phyloP scores from a whole-genome alignment of 352 stramenopile genomes.

The Phytophthora pseudosyringae region DNA sequence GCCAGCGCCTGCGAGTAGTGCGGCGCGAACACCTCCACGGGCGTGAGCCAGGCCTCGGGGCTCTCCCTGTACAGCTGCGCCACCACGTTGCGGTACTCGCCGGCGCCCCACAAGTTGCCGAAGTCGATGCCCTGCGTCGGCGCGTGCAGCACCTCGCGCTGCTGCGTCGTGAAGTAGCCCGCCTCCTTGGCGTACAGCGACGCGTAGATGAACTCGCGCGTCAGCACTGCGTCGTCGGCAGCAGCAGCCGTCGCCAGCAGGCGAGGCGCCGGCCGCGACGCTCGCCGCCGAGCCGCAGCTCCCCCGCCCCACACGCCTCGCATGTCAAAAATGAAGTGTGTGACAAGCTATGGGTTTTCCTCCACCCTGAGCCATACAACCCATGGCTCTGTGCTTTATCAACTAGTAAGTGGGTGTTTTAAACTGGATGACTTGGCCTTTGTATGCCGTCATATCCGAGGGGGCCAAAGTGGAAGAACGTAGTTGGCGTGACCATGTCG shows the following conservation, averaged over 20 bases:
- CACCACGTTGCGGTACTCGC: constrained; percentile 73
- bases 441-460: neutral
- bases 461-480: neutral
- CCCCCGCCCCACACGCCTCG: neutral
- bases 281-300: neutral
- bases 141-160: constrained; percentile 77
- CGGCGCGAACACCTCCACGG: constrained; percentile 90
- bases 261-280: neutral
- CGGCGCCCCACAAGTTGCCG: constrained; percentile 72
- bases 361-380: no score
- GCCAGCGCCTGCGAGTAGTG: constrained; percentile 90
- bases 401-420: no score
- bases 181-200: constrained; percentile 79
- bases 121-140: constrained; percentile 74
- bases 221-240: constrained; percentile 45
- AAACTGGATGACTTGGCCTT: neutral
- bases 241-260: constrained; percentile 2
- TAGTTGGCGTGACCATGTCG: constrained; percentile 52
- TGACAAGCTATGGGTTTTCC: no score
- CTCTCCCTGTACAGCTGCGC: constrained; percentile 72
- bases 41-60: constrained; percentile 89
- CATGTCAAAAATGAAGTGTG: neutral
- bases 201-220: constrained; percentile 85
- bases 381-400: no score
- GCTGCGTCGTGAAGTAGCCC: constrained; percentile 85